A percentile compares a stretch with the other conserved stretches of the same genome.
These are phyloP conservation scores for Talaromyces marneffei DNA, from an alignment of 2,329 filamentous ascomycete genomes.

Conservation along the genomic window DNA sequence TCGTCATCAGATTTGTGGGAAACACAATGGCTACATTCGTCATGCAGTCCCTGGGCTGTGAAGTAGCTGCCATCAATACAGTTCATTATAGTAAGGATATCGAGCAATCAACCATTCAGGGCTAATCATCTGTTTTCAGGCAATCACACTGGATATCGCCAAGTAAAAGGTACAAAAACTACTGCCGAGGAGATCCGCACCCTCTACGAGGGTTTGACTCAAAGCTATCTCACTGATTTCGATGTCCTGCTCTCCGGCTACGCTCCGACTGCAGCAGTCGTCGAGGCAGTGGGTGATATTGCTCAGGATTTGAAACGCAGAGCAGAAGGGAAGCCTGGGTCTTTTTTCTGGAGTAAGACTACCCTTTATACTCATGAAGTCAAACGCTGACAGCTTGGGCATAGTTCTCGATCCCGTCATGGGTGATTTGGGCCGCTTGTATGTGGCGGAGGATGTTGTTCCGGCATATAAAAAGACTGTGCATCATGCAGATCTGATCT, in stretches of 20 bases:
- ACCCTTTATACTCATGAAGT: not conserved
- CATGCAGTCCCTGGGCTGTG: conserved; percentile 87
- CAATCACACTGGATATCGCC: conserved; percentile 89
- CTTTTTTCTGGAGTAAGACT: conserved; percentile 75
- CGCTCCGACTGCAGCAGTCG: conserved; percentile 77
- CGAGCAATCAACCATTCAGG: not conserved
- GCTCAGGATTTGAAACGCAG: conserved; percentile 70
- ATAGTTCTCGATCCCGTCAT: conserved; percentile 90
- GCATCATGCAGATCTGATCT: conserved; percentile 76
- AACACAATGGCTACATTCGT: conserved; percentile 96
- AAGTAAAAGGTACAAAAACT: conserved; percentile 78
- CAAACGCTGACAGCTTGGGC: not conserved
- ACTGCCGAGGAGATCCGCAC: conserved; percentile 76
- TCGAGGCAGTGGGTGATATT: conserved; percentile 78
- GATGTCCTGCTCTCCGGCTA: conserved; percentile 95
- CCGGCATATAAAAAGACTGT: conserved; percentile 81
- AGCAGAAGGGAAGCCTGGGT: conserved; percentile 57
- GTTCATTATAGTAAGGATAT: conserved; percentile 81
- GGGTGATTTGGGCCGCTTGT: conserved; percentile 89
- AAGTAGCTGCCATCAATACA: conserved; percentile 90
- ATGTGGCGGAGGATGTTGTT: conserved; percentile 86
- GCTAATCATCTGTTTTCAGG: conserved; percentile 46
- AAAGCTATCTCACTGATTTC: conserved; percentile 80
- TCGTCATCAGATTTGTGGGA: conserved; percentile 71
- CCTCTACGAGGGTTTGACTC: conserved; percentile 75